These are phyloP conservation scores for Sugiyamaella xylanicola DNA, from an alignment of 1,139 yeast genomes.

Conservation along the genomic window DNA sequence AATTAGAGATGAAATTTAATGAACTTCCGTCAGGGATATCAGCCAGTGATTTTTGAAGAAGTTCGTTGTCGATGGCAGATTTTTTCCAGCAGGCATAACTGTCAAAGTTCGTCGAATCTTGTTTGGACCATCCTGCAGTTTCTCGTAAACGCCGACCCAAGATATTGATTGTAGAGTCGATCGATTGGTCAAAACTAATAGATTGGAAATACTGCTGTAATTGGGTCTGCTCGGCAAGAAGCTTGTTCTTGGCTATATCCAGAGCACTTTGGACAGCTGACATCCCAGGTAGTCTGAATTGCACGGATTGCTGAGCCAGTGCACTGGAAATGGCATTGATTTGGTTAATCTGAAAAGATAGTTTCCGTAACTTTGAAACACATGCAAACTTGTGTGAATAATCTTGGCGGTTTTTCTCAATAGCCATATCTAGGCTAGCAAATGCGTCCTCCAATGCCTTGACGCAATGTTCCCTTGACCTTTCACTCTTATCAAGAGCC, in stretches of 20 bases:
- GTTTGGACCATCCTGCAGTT: conserved; percentile 34
- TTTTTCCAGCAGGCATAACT: conserved; percentile 28
- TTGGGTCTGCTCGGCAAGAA: conserved; percentile 26
- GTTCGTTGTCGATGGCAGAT: conserved; percentile 23
- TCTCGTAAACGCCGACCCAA: conserved; percentile 31
- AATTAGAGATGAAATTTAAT: conserved; percentile 19
- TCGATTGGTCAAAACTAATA: conserved; percentile 7
- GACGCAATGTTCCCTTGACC: conserved; percentile 25
- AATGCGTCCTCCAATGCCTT: conserved; percentile 33
- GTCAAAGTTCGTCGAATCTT: conserved; percentile 28
- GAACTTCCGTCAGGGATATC: conserved; percentile 23
- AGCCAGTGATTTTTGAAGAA: conserved; percentile 20
- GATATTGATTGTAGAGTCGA: conserved; percentile 26
- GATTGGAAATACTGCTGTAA: conserved; percentile 20
- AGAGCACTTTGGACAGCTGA: conserved; percentile 19
- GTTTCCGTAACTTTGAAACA: conserved; percentile 25
- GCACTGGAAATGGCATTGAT: conserved; percentile 20
- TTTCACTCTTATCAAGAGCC: conserved; percentile 31
- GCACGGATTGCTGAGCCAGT: neutral
- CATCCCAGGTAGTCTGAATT: conserved; percentile 3
- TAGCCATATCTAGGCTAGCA: conserved; percentile 27
- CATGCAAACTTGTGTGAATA: conserved; percentile 27
- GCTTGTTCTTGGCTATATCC: conserved; percentile 15
- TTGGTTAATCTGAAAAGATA: conserved; percentile 31
- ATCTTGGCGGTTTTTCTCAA: conserved; percentile 27